Conservation (phyloP, 2,329 filamentous ascomycete genomes). For the Sarocladium brachiariae region DNA sequence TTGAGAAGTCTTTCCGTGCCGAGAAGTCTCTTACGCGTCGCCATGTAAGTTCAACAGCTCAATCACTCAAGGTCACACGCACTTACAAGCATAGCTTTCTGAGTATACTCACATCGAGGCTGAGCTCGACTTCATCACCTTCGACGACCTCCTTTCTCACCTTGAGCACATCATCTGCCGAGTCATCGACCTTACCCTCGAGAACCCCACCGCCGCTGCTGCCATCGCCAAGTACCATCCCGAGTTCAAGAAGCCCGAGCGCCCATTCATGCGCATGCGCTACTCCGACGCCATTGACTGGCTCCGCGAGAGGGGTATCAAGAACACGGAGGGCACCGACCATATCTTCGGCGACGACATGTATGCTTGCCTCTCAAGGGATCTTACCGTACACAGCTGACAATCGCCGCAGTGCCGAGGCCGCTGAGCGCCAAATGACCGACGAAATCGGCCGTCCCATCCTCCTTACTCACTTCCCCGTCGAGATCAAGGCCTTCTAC, state of each 20-base stretch:
- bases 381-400: neutral
- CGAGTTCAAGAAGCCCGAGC: slow-evolving; percentile 70
- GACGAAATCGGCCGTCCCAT: slow-evolving; percentile 94
- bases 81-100: no score
- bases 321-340: slow-evolving; percentile 84
- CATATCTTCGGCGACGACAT: slow-evolving; percentile 97
- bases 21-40: slow-evolving; percentile 93
- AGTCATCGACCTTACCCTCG: slow-evolving; percentile 71
- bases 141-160: slow-evolving; percentile 80
- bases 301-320: slow-evolving; percentile 84
- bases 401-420: slow-evolving; percentile 60
- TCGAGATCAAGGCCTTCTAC: slow-evolving; percentile 98
- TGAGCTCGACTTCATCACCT: slow-evolving; percentile 92
- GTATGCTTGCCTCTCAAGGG: slow-evolving; percentile 2
- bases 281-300: slow-evolving; percentile 92
- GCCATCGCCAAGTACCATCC: slow-evolving; percentile 87
- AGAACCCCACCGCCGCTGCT: slow-evolving; percentile 63
- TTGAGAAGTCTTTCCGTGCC: slow-evolving; percentile 97
- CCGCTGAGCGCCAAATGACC: slow-evolving; percentile 93
- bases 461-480: slow-evolving; percentile 94
- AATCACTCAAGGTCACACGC: no score
- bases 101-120: slow-evolving; percentile 98
- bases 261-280: slow-evolving; percentile 91
- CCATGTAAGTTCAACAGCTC: slow-evolving; percentile 39
- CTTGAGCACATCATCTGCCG: slow-evolving; percentile 82